A percentile compares a stretch with the other conserved stretches of the same genome.
phyloP scores from a whole-genome alignment of 495 filamentous ascomycete species.

The Oidiodendron maius region DNA sequence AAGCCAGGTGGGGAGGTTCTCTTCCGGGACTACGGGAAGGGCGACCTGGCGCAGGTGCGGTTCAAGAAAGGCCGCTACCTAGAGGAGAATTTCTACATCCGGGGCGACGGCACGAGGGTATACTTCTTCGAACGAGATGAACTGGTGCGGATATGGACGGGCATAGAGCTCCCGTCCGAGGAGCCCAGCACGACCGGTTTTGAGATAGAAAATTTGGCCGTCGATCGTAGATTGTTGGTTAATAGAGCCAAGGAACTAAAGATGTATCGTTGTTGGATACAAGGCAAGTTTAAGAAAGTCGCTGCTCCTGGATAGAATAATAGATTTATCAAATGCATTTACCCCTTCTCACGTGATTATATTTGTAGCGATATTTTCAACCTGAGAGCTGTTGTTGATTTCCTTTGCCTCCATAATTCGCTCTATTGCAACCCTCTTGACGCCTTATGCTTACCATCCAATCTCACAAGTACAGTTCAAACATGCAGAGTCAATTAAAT shows the following conservation, averaged over 20 bases:
- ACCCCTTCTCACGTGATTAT: no score
- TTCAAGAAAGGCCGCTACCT: constrained; percentile 92
- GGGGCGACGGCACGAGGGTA: constrained; percentile 91
- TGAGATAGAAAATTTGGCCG: constrained; percentile 68
- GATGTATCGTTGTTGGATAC: constrained; percentile 98
- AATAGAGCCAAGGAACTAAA: constrained; percentile 86
- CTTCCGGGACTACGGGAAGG: constrained; percentile 93
- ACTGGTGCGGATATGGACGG: constrained; percentile 68
- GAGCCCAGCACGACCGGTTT: constrained; percentile 38
- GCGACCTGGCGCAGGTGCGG: constrained; percentile 91
- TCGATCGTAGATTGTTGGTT: constrained; percentile 83
- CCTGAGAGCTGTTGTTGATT: no score
- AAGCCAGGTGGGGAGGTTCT: constrained; percentile 86
- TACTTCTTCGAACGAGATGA: constrained; percentile 94
- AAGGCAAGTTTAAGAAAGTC: constrained; percentile 78
- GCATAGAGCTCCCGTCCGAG: constrained; percentile 10
- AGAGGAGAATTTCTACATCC: constrained; percentile 93
- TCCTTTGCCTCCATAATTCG: no score
- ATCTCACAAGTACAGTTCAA: no score
- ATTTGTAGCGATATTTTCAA: no score
- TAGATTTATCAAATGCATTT: not conserved
- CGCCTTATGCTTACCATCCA: no score
- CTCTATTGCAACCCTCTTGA: no score
- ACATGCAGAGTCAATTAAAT: no score
- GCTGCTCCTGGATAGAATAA: not conserved